Evolutionary conservation across 2,329 filamentous ascomycete species (phyloP).

Genomic region (Fusarium sp.): DNA sequence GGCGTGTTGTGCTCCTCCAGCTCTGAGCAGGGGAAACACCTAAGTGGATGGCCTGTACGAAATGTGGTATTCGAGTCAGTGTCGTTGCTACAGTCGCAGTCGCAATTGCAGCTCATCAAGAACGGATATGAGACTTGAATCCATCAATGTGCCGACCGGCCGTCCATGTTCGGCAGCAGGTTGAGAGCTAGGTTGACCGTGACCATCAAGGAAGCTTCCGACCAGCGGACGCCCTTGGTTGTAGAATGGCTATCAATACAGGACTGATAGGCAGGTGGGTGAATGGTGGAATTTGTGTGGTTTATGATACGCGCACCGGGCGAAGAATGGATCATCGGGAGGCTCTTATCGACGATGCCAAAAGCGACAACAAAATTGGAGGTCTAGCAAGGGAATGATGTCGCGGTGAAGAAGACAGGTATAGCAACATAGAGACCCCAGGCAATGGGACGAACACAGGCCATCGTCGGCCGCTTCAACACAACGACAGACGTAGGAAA

Average conservation of each 20-base stretch:
- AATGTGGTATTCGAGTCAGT: slow-evolving; percentile 23
- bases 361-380: not conserved
- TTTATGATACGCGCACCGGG: slow-evolving; percentile 19
- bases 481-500: not conserved
- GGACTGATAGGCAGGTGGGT: slow-evolving; percentile 7
- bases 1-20: slow-evolving; percentile 13
- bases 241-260: slow-evolving; percentile 20
- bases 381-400: not conserved
- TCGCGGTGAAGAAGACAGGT: not conserved
- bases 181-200: slow-evolving; percentile 21
- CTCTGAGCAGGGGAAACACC: not conserved
- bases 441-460: not conserved
- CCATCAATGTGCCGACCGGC: slow-evolving; percentile 10
- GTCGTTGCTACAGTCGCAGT: slow-evolving; percentile 5
- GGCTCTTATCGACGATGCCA: not conserved
- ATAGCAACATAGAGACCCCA: not conserved
- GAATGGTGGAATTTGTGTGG: slow-evolving; percentile 6
- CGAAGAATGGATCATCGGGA: slow-evolving; percentile 20
- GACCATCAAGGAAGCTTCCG: slow-evolving; percentile 19
- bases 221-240: slow-evolving; percentile 8
- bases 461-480: not conserved
- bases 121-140: slow-evolving; percentile 7
- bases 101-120: slow-evolving; percentile 5
- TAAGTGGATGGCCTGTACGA: slow-evolving; percentile 9
- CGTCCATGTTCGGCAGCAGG: slow-evolving; percentile 26